Percentiles rank a stretch among this genome's conserved stretches.
These are phyloP conservation scores for Hymenoscyphus fraxineus DNA, from an alignment of 2,329 filamentous ascomycete species.

Conservation along the genomic window DNA sequence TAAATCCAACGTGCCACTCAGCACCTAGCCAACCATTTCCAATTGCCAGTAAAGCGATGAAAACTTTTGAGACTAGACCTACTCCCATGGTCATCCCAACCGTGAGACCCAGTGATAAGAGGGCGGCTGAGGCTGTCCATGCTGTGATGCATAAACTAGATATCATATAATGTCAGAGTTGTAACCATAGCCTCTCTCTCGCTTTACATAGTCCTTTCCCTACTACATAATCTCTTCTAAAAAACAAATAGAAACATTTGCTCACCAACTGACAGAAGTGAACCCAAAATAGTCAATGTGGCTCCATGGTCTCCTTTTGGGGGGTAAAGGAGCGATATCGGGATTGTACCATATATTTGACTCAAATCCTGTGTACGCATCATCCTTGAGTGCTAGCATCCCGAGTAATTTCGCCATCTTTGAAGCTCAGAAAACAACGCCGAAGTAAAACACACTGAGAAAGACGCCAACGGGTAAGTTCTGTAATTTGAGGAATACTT, in stretches of 20 bases:
- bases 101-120: slow-evolving; percentile 38
- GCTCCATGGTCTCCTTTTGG: slow-evolving; percentile 36
- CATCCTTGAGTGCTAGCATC: not conserved
- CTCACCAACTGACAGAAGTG: not conserved
- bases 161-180: slow-evolving; percentile 34
- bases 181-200: not conserved
- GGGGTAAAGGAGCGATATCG: slow-evolving; percentile 26
- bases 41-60: slow-evolving; percentile 36
- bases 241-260: too few relatives aligned
- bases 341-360: not conserved
- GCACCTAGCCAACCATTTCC: slow-evolving; percentile 39
- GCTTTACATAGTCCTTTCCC: not conserved
- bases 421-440: too few relatives aligned
- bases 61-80: slow-evolving; percentile 39
- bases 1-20: slow-evolving; percentile 43
- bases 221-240: not conserved
- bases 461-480: too few relatives aligned
- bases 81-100: slow-evolving; percentile 42
- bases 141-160: slow-evolving; percentile 19
- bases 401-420: not conserved
- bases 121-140: slow-evolving; percentile 20
- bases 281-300: slow-evolving; percentile 40
- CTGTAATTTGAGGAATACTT: too few relatives aligned
- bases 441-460: too few relatives aligned
- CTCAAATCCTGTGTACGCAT: not conserved